Evolutionary conservation across 345 rosid species (phyloP).

Genomic region (Melastoma malabathricum): DNA sequence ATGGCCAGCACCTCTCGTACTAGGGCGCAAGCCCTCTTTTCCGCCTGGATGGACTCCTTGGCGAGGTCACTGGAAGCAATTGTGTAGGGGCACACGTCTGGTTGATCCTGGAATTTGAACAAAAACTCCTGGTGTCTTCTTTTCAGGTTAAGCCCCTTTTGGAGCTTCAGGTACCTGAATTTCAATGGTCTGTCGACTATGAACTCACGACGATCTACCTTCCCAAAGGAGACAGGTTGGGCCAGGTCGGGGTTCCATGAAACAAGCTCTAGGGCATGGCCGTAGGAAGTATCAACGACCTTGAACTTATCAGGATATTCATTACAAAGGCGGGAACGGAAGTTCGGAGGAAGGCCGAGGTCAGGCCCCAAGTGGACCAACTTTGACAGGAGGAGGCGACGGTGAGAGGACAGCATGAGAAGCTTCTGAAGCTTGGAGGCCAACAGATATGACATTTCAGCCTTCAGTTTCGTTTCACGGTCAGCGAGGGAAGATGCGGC

Average conservation of each 20-base stretch:
- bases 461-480: conserved; percentile 37
- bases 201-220: conserved; percentile 21
- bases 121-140: conserved; percentile 24
- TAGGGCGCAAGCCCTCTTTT: too few species aligned
- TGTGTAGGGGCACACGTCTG: too few species aligned
- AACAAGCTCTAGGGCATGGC: conserved; percentile 81
- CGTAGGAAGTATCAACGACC: conserved; percentile 66
- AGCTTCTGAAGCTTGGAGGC: conserved; percentile 74
- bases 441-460: conserved; percentile 41
- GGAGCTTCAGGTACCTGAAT: conserved; percentile 63
- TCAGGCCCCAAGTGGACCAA: conserved; percentile 78
- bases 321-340: conserved; percentile 75
- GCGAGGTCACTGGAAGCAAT: too few species aligned
- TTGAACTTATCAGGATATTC: conserved; percentile 61
- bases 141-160: conserved; percentile 67
- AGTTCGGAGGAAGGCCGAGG: conserved; percentile 82
- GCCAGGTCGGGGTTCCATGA: conserved; percentile 59
- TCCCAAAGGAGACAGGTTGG: conserved; percentile 23
- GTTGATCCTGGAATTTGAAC: too few species aligned
- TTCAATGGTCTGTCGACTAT: conserved; percentile 81
- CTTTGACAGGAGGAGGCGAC: conserved; percentile 57
- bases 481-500: conserved; percentile 51
- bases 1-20: too few species aligned
- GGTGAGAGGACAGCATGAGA: conserved; percentile 74
- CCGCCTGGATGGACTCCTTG: too few species aligned